Evolutionary conservation across 1,284 basidiomycete genomes (phyloP).

Genomic region (Apiotrichum mycotoxinovorans): DNA sequence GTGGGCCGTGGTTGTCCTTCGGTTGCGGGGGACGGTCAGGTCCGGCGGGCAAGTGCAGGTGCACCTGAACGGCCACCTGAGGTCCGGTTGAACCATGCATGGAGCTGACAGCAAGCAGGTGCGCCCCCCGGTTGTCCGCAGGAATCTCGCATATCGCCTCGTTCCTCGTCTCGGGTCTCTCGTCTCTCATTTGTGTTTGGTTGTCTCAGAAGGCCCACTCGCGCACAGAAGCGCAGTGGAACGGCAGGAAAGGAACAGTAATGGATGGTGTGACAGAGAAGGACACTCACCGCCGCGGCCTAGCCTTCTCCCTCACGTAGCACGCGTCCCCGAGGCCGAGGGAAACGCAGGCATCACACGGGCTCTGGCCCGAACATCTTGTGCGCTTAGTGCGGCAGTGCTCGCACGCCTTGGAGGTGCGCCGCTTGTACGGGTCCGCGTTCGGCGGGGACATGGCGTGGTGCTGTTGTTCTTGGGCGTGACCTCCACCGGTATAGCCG

Average conservation of each 20-base stretch:
- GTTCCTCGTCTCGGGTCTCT: no score
- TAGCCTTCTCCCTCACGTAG: slow-evolving; percentile 25
- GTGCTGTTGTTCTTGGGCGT: background rate
- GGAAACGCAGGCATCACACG: slow-evolving; percentile 24
- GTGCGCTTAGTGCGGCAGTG: slow-evolving; percentile 26
- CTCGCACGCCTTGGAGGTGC: slow-evolving; percentile 28
- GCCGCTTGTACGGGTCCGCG: slow-evolving; percentile 16
- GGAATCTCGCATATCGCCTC: no score
- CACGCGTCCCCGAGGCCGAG: slow-evolving; percentile 18
- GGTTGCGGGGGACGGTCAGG: no score
- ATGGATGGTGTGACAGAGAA: background rate
- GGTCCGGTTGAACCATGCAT: no score
- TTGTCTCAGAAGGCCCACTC: no score
- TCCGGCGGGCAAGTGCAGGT: no score
- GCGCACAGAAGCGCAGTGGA: no score
- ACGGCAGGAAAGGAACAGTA: background rate
- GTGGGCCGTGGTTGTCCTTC: no score
- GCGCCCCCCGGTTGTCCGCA: no score
- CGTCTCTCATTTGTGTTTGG: no score
- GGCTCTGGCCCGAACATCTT: slow-evolving; percentile 23
- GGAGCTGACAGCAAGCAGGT: no score
- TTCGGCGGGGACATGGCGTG: slow-evolving; percentile 8
- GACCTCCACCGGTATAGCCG: background rate
- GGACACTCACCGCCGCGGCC: slow-evolving; percentile 26
- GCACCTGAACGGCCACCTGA: no score